Base-by-base conservation (phyloP, 1,284 basidiomycete species). In the Kalmanozyma brasiliensis region DNA sequence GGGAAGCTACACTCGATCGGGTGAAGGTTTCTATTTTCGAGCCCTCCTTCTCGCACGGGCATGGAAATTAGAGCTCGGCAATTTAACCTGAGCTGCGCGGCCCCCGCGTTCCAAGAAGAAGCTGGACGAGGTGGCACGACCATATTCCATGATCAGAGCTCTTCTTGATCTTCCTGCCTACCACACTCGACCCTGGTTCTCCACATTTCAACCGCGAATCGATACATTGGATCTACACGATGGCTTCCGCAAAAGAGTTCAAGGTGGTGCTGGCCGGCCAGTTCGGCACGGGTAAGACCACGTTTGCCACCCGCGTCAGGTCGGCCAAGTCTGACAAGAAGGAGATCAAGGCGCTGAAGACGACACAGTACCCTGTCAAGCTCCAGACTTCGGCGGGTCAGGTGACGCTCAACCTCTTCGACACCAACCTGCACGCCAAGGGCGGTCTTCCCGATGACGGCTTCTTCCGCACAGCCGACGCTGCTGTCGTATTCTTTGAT, bases 341-440 rank as follows among this genome's bases (percentile, higher is more conserved):
- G 61, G 52, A 64, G 67, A 65, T 65, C 67, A 70, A 70, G 51
- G 67, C 67, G 17, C 58, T 70, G 44, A 64, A 61, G 52, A 65
- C 67, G 20, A 70, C 67, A 6, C 44, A 71, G 44, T 71, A 65
- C 30, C 52, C 52, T 14, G 53, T 71, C 32, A 49, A 42, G 37
- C 67, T 71, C 13, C 55, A 71, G 37, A 71, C 67, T 8, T 62
- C 62, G 26, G 62, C 67, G 16, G 67, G 67, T 10, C 42, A 58
- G 51, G 67, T 71, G 23, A 48, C 44, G 32, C 57, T 71, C 32
- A 61, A 57, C 47, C 58, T 71, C 13, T 71, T 58, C 40, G 67
- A 71, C 51, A 71, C 67, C 47, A 62, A 65, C 44, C 46, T 71
- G 32, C 67, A 71, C 48, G 62, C 67, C 36, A 71, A 71, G 55